Evolutionary conservation across 352 stramenopile species (phyloP).

Genomic region (Thalassiosira exigua): DNA sequence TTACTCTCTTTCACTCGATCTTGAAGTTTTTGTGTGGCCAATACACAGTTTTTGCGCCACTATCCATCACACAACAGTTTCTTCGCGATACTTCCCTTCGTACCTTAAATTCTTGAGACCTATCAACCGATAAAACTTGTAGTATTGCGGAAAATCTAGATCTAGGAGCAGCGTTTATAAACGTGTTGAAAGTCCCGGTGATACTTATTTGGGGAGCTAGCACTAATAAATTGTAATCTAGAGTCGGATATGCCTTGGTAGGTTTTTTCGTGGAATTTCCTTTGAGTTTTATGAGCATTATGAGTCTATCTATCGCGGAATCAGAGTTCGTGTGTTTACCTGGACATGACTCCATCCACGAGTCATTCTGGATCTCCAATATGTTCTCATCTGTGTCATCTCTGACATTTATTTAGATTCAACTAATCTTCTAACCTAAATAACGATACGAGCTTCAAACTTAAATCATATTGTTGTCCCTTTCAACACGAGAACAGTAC

Average conservation of each 20-base stretch:
- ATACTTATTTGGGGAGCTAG: slow-evolving; percentile 3
- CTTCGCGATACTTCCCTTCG: not conserved
- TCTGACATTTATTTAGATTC: slow-evolving; percentile 3
- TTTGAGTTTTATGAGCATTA: slow-evolving; percentile 3
- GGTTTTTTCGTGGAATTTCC: not conserved
- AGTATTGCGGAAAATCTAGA: slow-evolving; percentile 2
- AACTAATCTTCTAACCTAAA: not conserved
- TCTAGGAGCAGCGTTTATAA: slow-evolving; percentile 6
- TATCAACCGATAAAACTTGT: not conserved
- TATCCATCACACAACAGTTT: not conserved
- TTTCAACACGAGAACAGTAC: too few relatives aligned
- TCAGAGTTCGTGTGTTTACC: not conserved
- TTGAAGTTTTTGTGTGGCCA: not conserved
- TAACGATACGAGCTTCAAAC: not conserved
- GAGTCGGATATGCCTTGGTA: not conserved
- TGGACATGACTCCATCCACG: not conserved
- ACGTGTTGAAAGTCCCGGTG: not conserved
- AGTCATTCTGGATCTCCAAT: not conserved
- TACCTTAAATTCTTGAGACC: not conserved
- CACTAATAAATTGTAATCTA: not conserved
- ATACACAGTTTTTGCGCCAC: not conserved
- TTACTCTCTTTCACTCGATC: not conserved
- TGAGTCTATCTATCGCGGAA: not conserved
- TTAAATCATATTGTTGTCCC: not conserved
- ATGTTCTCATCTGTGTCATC: not conserved